phyloP scores from a whole-genome alignment of 495 filamentous ascomycete species.

The Saxophila tyrrhenica region DNA sequence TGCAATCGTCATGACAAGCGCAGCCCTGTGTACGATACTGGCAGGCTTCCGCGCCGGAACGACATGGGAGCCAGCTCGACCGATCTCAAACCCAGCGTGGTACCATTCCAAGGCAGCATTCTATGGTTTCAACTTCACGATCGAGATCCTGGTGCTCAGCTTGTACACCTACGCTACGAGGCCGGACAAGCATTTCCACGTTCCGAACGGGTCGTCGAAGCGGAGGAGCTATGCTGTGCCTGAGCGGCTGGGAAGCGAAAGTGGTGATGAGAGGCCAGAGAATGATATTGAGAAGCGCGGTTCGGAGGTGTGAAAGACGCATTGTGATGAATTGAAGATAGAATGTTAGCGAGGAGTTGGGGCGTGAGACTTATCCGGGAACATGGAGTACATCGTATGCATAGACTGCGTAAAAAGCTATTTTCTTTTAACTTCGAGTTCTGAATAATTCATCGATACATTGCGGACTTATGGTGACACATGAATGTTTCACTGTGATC shows the following conservation, averaged over 20 bases:
- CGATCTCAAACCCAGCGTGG: slow-evolving; percentile 17
- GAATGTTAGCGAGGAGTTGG: neutral
- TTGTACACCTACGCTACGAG: slow-evolving; percentile 48
- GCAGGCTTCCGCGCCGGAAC: slow-evolving; percentile 23
- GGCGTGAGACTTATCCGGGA: too few species aligned
- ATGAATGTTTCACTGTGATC: too few species aligned
- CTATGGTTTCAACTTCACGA: slow-evolving; percentile 65
- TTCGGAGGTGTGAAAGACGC: neutral
- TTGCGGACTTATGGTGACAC: too few species aligned
- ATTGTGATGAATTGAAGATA: neutral
- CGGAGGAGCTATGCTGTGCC: neutral
- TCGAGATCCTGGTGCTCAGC: slow-evolving; percentile 59
- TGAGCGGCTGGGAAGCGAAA: neutral
- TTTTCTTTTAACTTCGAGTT: too few species aligned
- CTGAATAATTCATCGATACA: too few species aligned
- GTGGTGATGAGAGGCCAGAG: neutral
- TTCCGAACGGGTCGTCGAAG: slow-evolving; percentile 39
- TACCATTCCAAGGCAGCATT: slow-evolving; percentile 33
- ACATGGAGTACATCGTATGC: neutral
- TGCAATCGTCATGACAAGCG: slow-evolving; percentile 15
- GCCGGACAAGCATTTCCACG: slow-evolving; percentile 61
- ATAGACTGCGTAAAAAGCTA: too few species aligned
- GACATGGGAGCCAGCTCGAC: slow-evolving; percentile 13
- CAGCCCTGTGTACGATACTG: slow-evolving; percentile 11
- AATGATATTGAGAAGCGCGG: neutral